Evolutionary conservation across 1,284 basidiomycete species (phyloP).

Genomic region (Lentinula novae-zelandiae): DNA sequence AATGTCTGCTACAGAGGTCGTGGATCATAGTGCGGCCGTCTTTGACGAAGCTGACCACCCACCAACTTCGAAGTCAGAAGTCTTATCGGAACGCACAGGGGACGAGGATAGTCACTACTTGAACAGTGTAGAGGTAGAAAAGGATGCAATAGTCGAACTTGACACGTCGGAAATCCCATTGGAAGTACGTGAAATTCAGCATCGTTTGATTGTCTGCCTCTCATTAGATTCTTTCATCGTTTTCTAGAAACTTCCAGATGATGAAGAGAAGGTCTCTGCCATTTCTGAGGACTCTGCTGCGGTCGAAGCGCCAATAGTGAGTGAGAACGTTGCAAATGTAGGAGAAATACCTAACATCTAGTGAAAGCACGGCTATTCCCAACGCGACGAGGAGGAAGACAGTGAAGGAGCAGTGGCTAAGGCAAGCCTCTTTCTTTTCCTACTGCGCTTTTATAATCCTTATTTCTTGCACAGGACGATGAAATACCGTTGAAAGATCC

Average conservation of each 20-base stretch:
- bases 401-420: not conserved
- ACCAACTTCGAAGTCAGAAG: not conserved
- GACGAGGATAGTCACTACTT: not conserved
- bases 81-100: not conserved
- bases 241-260: not conserved
- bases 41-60: not conserved
- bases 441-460: not conserved
- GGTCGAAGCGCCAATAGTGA: not conserved
- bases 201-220: not conserved
- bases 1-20: constrained; percentile 4
- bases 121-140: not conserved
- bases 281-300: not conserved
- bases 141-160: not conserved
- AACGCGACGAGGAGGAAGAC: not conserved
- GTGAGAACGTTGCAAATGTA: not conserved
- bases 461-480: not conserved
- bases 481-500: not conserved
- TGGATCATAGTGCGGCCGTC: not conserved
- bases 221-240: not conserved
- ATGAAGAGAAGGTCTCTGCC: not conserved
- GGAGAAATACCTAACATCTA: not conserved
- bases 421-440: not conserved
- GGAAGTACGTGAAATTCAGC: not conserved
- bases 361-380: not conserved
- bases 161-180: not conserved